phyloP scores from a whole-genome alignment of 2,329 filamentous ascomycete species.

The Aspergillus costaricaensis region DNA sequence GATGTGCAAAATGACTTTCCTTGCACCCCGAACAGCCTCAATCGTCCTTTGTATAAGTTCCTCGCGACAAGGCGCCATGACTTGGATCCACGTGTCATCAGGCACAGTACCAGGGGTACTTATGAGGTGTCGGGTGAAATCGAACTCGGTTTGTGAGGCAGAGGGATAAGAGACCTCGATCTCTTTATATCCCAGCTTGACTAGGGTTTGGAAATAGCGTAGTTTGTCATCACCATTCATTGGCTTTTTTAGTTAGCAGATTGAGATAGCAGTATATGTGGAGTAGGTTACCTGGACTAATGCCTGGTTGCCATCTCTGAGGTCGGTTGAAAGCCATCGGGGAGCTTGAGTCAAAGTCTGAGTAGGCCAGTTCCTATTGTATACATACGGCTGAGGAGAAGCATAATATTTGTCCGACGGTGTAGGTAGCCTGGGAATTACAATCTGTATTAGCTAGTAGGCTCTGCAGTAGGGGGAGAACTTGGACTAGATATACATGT shows the following conservation, averaged over 20 bases:
- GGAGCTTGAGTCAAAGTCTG: conserved; percentile 44
- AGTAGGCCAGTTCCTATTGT: too few species aligned
- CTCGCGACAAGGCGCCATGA: conserved; percentile 81
- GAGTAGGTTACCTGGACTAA: conserved; percentile 51
- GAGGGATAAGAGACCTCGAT: conserved; percentile 92
- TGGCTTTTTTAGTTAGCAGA: conserved; percentile 56
- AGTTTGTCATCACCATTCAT: conserved; percentile 93
- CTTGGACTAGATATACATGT: too few species aligned
- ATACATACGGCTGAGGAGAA: too few species aligned
- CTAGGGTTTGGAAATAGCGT: conserved; percentile 87
- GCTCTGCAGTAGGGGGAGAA: too few species aligned
- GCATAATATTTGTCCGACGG: too few species aligned
- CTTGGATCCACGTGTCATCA: conserved; percentile 84
- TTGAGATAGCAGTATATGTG: background rate
- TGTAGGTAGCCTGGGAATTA: too few species aligned
- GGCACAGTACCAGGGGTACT: conserved; percentile 77
- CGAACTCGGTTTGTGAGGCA: conserved; percentile 86
- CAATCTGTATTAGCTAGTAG: too few species aligned
- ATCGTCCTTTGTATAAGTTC: conserved; percentile 88
- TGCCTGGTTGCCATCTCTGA: conserved; percentile 88
- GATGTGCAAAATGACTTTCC: conserved; percentile 87
- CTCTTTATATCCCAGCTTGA: conserved; percentile 87
- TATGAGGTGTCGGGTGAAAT: conserved; percentile 81
- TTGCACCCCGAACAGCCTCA: conserved; percentile 78
- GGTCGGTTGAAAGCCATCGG: conserved; percentile 80